Base-by-base conservation (phyloP, 495 filamentous ascomycete species). In the Haplographium delicatum region DNA sequence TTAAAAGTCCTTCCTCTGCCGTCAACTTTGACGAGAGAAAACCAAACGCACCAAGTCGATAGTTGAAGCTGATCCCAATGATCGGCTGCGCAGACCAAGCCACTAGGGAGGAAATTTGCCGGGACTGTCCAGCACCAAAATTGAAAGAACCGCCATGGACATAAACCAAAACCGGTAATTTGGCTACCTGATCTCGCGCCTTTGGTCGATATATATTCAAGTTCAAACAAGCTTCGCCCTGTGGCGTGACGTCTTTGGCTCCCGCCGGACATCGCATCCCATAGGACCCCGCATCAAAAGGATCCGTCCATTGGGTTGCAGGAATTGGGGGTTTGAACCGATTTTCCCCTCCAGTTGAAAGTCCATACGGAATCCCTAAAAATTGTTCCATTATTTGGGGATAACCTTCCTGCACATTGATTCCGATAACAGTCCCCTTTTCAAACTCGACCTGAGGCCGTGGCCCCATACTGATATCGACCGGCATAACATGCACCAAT, bases 1-100 rank as follows among this genome's bases (percentile, higher is more conserved):
- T 89, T 19, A 84, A 68, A 11, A 75, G 26, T 0, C 78, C 77
- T 15, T 79, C 75, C 46, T 79, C 74, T 2, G 74, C 71, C 11
- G 72, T 71, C 19, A 75, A 25, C 4, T 56, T 65, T 1, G 78
- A 80, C 22, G 81, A 72, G 19, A 87, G 58, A 61, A 88, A 89
- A 0, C 85, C 85, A 22, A 89, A 72, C 0, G 83, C 69, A 9
- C 80, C 81, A 16, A 88, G 65, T 2, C 85, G 77, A 54, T 89
- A 89, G 60, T 82, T 84, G 48, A 85, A 82, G 62, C 78, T 80
- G 26, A 87, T 68, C 16, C 79, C 63, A 15, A 88, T 69, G 31
- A 83, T 68, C 48, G 48, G 77, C 48, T 59, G 76, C 59, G 59
- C 70, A 50, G 56, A 72, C 70, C 65, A 85, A 10, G 78, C 71